These are phyloP conservation scores for Mycena alexandri DNA, from an alignment of 768 basidiomycete species.

Conservation along the genomic window DNA sequence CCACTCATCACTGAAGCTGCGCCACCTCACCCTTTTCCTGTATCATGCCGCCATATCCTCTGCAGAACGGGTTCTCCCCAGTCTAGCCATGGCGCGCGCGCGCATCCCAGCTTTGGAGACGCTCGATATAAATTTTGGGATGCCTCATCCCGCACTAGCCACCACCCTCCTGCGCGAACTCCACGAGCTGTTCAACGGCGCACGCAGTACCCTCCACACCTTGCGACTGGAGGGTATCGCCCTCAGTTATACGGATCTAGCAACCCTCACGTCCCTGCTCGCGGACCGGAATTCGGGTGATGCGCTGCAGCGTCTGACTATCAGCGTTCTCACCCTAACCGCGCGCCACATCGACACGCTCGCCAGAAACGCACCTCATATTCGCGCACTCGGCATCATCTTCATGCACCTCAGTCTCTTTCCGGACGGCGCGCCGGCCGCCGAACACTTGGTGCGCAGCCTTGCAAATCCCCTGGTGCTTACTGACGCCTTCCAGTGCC, in stretches of 20 bases:
- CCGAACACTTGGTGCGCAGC: slow-evolving; percentile 7
- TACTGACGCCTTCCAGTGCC: background rate
- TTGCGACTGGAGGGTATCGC: slow-evolving; percentile 24
- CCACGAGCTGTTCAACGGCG: slow-evolving; percentile 19
- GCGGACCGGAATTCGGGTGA: slow-evolving; percentile 11
- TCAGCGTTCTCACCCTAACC: slow-evolving; percentile 26
- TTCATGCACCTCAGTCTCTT: slow-evolving; percentile 17
- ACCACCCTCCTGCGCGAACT: slow-evolving; percentile 15
- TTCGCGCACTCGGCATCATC: slow-evolving; percentile 22
- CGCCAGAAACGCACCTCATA: slow-evolving; percentile 15
- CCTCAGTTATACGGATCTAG: slow-evolving; percentile 19
- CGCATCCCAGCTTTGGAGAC: slow-evolving; percentile 19
- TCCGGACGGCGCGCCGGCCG: slow-evolving; percentile 18
- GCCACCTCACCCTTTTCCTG: slow-evolving; percentile 17
- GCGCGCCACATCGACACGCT: slow-evolving; percentile 19
- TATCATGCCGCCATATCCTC: slow-evolving; percentile 21
- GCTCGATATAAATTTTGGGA: slow-evolving; percentile 27
- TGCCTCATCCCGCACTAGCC: slow-evolving; percentile 9
- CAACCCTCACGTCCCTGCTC: slow-evolving; percentile 8
- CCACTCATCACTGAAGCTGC: slow-evolving; percentile 11
- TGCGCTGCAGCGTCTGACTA: slow-evolving; percentile 17
- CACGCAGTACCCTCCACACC: slow-evolving; percentile 23
- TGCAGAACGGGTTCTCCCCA: slow-evolving; percentile 10
- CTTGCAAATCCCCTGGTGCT: background rate
- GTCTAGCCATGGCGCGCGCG: slow-evolving; percentile 17